A percentile compares a stretch with the other conserved stretches of the same genome.
phyloP scores from a whole-genome alignment of 129 eudicot species.

The Gnaphalium uliginosum region DNA sequence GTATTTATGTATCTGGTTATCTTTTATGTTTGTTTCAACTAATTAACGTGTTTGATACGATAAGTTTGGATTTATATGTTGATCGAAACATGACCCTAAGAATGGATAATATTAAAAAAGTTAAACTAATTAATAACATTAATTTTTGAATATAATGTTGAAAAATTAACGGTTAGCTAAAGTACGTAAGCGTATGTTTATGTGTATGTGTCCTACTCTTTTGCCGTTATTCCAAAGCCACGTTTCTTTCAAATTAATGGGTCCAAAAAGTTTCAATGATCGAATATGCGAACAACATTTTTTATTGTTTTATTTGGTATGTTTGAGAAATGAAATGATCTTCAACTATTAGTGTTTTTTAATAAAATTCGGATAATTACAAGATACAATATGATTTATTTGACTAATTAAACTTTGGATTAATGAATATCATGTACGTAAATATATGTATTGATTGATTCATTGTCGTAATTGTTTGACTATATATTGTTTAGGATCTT shows the following conservation, averaged over 20 bases:
- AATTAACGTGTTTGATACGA: neutral
- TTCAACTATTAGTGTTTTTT: neutral
- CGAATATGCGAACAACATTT: constrained; percentile 5
- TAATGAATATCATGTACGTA: neutral
- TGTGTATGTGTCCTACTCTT: neutral
- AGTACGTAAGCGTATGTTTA: neutral
- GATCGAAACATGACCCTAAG: neutral
- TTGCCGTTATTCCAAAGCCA: constrained; percentile 36
- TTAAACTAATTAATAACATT: no score
- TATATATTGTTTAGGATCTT: neutral
- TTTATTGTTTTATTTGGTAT: constrained; percentile 21
- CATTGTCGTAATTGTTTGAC: neutral
- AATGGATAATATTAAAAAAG: neutral
- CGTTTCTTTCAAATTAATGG: constrained; percentile 17
- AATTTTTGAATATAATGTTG: no score
- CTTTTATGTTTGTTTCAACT: neutral
- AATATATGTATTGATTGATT: neutral
- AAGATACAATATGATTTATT: no score
- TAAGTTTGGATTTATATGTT: neutral
- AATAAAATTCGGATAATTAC: neutral
- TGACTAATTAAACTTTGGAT: no score
- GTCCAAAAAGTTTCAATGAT: constrained; percentile 10
- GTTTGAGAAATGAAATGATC: neutral
- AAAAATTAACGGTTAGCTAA: no score
- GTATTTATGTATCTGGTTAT: neutral